These are phyloP conservation scores for Syzygium syzygioides DNA, from an alignment of 441 rosid genomes.

Conservation along the genomic window DNA sequence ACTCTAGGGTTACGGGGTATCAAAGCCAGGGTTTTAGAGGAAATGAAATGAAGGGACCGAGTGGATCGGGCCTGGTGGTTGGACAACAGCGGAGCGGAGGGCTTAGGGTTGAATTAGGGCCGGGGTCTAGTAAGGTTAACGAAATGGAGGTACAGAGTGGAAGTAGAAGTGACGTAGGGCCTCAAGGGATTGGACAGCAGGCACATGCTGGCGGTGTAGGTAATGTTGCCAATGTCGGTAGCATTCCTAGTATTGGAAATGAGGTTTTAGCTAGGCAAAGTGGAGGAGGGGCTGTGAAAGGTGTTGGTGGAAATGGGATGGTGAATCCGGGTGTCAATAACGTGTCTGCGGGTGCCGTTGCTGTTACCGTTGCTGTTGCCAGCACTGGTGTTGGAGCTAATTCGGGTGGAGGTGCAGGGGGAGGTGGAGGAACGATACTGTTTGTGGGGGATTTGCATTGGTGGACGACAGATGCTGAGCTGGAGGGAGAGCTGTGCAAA, in stretches of 20 bases:
- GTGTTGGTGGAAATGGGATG: constrained; percentile 15
- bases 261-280: constrained; percentile 37
- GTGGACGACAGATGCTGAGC: constrained; percentile 93
- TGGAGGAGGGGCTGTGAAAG: constrained; percentile 22
- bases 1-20: constrained; percentile 23
- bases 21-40: constrained; percentile 34
- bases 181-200: constrained; percentile 34
- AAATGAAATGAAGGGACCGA: constrained; percentile 20
- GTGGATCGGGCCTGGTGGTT: constrained; percentile 9
- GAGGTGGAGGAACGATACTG: constrained; percentile 53
- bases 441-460: constrained; percentile 90
- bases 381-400: constrained; percentile 12
- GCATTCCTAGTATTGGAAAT: constrained; percentile 7
- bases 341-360: constrained; percentile 9
- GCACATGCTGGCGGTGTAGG: constrained; percentile 5
- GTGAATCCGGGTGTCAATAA: constrained; percentile 27
- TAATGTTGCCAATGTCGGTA: constrained; percentile 4
- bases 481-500: constrained; percentile 65
- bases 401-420: constrained; percentile 29
- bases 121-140: constrained; percentile 10
- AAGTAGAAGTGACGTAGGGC: constrained; percentile 15
- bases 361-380: neutral
- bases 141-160: constrained; percentile 32
- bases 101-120: constrained; percentile 50
- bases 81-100: constrained; percentile 28